phyloP scores from a whole-genome alignment of 495 filamentous ascomycete genomes.

The Bathelium albidoporum region DNA sequence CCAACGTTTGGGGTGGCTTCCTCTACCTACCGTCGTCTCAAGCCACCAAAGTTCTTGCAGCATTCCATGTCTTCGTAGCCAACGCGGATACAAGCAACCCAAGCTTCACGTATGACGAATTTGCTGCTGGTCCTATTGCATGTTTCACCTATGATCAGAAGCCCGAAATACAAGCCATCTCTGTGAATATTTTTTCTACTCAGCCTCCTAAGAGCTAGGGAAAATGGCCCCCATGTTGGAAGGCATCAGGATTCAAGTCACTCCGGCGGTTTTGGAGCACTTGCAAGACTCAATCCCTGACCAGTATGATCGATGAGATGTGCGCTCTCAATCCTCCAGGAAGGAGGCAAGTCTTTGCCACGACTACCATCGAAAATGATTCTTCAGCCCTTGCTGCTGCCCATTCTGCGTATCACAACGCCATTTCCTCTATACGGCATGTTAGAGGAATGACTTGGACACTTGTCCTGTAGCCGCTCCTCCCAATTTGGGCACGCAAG shows the following conservation, averaged over 20 bases:
- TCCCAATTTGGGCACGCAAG: conserved; percentile 22
- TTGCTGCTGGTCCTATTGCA: conserved; percentile 29
- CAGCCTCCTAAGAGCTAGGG: not conserved
- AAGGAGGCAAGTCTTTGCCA: conserved; percentile 24
- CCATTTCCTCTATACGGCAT: conserved; percentile 10
- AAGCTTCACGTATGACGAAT: conserved; percentile 13
- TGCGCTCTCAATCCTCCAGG: conserved; percentile 23
- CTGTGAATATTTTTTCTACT: conserved; percentile 13
- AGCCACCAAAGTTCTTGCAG: not conserved
- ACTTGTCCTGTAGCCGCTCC: conserved; percentile 26
- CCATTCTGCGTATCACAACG: conserved; percentile 20
- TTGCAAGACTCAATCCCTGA: conserved; percentile 25
- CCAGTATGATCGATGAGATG: conserved; percentile 25
- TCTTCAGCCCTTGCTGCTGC: conserved; percentile 19
- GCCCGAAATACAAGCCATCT: conserved; percentile 14
- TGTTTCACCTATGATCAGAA: conserved; percentile 28
- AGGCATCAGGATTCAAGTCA: conserved; percentile 20
- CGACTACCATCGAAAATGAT: conserved; percentile 29
- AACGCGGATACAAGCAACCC: not conserved
- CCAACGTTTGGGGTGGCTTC: conserved; percentile 21
- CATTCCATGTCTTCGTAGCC: conserved; percentile 10
- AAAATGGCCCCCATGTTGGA: not conserved
- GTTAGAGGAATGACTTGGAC: conserved; percentile 21
- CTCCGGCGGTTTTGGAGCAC: conserved; percentile 29
- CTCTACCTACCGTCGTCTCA: conserved; percentile 4